These are phyloP conservation scores for Simmondsia chinensis DNA, from an alignment of 148 eudicot species.

Conservation along the genomic window DNA sequence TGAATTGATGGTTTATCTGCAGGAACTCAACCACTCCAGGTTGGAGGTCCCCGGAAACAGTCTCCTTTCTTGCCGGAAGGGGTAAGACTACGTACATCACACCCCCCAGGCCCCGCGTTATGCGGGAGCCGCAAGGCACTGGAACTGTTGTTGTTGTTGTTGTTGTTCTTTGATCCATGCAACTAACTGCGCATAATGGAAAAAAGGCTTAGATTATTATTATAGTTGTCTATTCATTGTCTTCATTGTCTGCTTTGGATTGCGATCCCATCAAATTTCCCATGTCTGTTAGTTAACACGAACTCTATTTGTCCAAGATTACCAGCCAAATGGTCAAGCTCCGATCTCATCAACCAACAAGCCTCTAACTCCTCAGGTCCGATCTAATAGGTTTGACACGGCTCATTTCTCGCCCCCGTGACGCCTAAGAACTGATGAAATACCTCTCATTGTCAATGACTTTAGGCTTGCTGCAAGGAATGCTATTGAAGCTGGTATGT, in stretches of 20 bases:
- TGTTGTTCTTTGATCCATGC: too few relatives aligned
- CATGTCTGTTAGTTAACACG: background rate
- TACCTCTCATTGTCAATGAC: slow-evolving; percentile 29
- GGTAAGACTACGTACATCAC: too few relatives aligned
- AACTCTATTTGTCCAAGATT: slow-evolving; percentile 9
- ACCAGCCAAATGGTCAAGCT: slow-evolving; percentile 38
- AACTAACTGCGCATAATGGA: too few relatives aligned
- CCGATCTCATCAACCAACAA: slow-evolving; percentile 39
- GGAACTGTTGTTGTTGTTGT: too few relatives aligned
- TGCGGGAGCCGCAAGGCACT: too few relatives aligned
- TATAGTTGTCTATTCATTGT: too few relatives aligned
- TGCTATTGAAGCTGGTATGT: slow-evolving; percentile 40
- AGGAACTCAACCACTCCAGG: too few relatives aligned
- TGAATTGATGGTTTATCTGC: too few relatives aligned
- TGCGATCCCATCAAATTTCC: background rate
- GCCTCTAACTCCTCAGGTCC: slow-evolving; percentile 19
- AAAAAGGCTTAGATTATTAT: too few relatives aligned
- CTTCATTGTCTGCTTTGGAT: background rate
- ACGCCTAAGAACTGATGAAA: slow-evolving; percentile 22
- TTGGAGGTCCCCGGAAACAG: too few relatives aligned
- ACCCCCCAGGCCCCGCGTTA: too few relatives aligned
- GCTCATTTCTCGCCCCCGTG: slow-evolving; percentile 26
- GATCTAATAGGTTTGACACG: slow-evolving; percentile 13
- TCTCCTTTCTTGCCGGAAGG: too few relatives aligned
- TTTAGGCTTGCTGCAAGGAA: slow-evolving; percentile 34